phyloP scores from a whole-genome alignment of 2,329 filamentous ascomycete genomes.

The Ophiostoma quercus region DNA sequence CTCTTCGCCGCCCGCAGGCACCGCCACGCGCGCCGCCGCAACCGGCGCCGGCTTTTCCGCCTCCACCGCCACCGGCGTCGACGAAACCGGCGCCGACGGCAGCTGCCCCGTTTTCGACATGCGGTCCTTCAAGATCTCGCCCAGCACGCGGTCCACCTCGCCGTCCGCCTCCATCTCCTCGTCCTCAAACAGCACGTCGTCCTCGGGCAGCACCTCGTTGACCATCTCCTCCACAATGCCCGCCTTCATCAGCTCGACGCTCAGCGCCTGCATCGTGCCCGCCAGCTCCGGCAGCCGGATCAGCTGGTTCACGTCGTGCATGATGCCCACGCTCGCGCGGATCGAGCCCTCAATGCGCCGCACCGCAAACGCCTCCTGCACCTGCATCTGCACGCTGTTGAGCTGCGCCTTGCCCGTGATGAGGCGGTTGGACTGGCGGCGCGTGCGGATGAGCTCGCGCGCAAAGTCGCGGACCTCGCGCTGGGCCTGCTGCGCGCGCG shows the following conservation, averaged over 20 bases:
- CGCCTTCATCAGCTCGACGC: slow-evolving; percentile 82
- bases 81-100: slow-evolving; percentile 50
- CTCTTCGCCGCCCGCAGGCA: slow-evolving; percentile 44
- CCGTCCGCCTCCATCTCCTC: slow-evolving; percentile 67
- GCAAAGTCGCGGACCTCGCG: slow-evolving; percentile 85
- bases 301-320: slow-evolving; percentile 91
- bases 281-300: slow-evolving; percentile 80
- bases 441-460: slow-evolving; percentile 75
- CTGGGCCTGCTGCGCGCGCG: slow-evolving; percentile 70
- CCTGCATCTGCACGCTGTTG: slow-evolving; percentile 91
- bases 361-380: slow-evolving; percentile 91
- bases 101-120: slow-evolving; percentile 59
- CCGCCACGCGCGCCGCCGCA: slow-evolving; percentile 42
- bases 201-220: slow-evolving; percentile 74
- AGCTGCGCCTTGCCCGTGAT: slow-evolving; percentile 88
- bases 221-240: slow-evolving; percentile 98
- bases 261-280: slow-evolving; percentile 82
- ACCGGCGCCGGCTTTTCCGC: slow-evolving; percentile 31
- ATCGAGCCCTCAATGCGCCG: slow-evolving; percentile 94
- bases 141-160: slow-evolving; percentile 89
- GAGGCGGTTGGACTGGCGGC: slow-evolving; percentile 68
- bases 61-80: slow-evolving; percentile 44
- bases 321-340: slow-evolving; percentile 78
- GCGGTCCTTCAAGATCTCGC: slow-evolving; percentile 81
- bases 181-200: slow-evolving; percentile 61